Evolutionary conservation across 2,329 filamentous ascomycete species (phyloP).

Genomic region (Colletotrichum sansevieriae): DNA sequence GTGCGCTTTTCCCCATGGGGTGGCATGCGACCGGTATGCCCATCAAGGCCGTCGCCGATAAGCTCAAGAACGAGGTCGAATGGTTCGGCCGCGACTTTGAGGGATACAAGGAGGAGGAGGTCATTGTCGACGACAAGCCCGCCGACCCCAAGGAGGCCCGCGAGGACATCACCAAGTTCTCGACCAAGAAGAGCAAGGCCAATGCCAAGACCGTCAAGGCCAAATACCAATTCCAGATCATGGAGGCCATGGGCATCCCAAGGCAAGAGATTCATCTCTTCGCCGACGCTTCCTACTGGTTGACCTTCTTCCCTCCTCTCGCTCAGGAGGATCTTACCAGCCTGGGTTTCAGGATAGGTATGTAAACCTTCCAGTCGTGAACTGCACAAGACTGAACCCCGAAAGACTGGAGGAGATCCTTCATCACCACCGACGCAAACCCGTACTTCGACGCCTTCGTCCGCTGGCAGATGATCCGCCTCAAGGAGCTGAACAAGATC

Average conservation of each 20-base stretch:
- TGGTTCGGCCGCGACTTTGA: constrained; percentile 91
- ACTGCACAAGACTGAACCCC: constrained; percentile 59
- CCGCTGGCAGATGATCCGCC: constrained; percentile 95
- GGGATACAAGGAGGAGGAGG: constrained; percentile 74
- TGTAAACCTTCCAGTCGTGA: neutral
- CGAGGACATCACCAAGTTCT: constrained; percentile 91
- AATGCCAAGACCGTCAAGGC: constrained; percentile 90
- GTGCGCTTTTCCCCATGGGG: constrained; percentile 88
- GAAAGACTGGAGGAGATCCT: constrained; percentile 42
- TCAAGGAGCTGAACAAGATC: constrained; percentile 92
- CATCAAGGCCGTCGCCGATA: constrained; percentile 97
- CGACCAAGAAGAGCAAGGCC: constrained; percentile 92
- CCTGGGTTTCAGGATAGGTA: constrained; percentile 39
- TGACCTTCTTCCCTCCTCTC: constrained; percentile 81
- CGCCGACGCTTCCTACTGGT: constrained; percentile 91
- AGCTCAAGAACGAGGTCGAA: constrained; percentile 89
- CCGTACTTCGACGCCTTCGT: constrained; percentile 94
- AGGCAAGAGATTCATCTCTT: constrained; percentile 92
- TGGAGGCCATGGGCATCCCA: constrained; percentile 90
- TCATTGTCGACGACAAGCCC: constrained; percentile 62
- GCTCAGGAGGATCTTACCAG: constrained; percentile 44
- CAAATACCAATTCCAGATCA: constrained; percentile 97
- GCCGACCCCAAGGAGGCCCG: constrained; percentile 69
- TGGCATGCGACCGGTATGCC: constrained; percentile 98
- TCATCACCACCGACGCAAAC: constrained; percentile 93